phyloP scores from a whole-genome alignment of 805 yeast species.

The Cyberlindnera americana region DNA sequence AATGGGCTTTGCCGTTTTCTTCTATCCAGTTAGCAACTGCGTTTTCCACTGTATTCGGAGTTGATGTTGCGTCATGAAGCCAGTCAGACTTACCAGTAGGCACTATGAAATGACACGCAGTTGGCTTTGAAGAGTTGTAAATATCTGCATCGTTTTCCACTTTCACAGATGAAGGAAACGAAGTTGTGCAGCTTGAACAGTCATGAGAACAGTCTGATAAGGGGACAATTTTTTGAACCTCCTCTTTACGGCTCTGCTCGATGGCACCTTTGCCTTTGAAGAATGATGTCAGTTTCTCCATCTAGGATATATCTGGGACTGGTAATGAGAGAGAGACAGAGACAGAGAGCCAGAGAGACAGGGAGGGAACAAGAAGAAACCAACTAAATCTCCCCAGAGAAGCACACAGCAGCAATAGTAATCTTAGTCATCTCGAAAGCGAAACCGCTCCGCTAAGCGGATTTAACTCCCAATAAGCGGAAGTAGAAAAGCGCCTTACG shows the following conservation, averaged over 20 bases:
- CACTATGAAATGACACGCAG: conserved; percentile 68
- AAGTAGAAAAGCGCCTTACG: too few species aligned
- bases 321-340: not conserved
- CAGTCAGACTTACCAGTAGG: conserved; percentile 87
- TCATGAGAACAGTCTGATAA: conserved; percentile 48
- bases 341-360: not conserved
- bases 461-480: conserved; percentile 9
- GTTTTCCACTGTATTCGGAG: conserved; percentile 43
- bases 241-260: conserved; percentile 19
- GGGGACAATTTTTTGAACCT: conserved; percentile 36
- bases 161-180: conserved; percentile 49
- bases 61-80: conserved; percentile 67
- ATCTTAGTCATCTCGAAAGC: too few species aligned
- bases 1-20: conserved; percentile 5
- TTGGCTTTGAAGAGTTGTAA: conserved; percentile 70
- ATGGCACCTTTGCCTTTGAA: conserved; percentile 10
- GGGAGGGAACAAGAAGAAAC: not conserved
- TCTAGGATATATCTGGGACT: not conserved
- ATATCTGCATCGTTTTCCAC: conserved; percentile 29
- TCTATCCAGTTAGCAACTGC: conserved; percentile 38
- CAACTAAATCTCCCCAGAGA: too few species aligned
- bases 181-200: conserved; percentile 52
- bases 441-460: too few species aligned
- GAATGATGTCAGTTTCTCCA: conserved; percentile 11
- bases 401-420: too few species aligned